Percentiles rank a stretch among this genome's conserved stretches.
Evolutionary conservation across 1,284 basidiomycete species (phyloP).

Genomic region (Farysia itapuensis): DNA sequence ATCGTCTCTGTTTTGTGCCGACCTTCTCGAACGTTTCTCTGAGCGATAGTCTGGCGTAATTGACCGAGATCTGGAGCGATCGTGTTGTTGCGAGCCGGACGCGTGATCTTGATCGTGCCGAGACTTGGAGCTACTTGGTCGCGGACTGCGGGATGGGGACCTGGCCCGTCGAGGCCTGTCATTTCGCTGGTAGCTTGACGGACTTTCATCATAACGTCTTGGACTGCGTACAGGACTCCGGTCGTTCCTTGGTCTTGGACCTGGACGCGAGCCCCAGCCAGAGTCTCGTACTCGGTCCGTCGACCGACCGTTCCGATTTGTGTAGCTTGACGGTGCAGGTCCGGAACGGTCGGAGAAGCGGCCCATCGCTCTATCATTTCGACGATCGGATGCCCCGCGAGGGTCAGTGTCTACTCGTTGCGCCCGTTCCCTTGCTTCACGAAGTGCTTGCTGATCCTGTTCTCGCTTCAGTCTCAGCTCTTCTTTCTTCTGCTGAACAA

Average conservation of each 20-base stretch:
- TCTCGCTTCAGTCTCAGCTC: constrained; percentile 80
- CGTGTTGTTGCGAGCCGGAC: too few relatives aligned
- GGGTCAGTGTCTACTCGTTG: constrained; percentile 11
- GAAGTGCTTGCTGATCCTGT: constrained; percentile 69
- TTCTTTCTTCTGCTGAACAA: constrained; percentile 92
- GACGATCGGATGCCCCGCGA: too few relatives aligned
- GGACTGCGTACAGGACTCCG: too few relatives aligned
- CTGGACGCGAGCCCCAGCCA: constrained; percentile 27
- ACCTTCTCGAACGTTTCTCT: constrained; percentile 1
- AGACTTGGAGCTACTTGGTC: too few relatives aligned
- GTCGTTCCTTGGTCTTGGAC: constrained; percentile 1
- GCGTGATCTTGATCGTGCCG: too few relatives aligned
- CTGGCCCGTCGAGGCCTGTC: too few relatives aligned
- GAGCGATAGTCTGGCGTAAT: constrained; percentile 31
- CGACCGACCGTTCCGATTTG: constrained; percentile 60
- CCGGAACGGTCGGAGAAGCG: too few relatives aligned
- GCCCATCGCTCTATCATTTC: too few relatives aligned
- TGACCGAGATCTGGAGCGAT: constrained; percentile 5
- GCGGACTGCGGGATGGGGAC: too few relatives aligned
- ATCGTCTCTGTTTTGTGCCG: too few relatives aligned
- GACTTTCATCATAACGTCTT: too few relatives aligned
- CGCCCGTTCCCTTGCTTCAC: constrained; percentile 64
- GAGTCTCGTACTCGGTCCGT: constrained; percentile 61
- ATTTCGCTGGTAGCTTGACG: too few relatives aligned
- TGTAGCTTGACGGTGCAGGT: background rate